A percentile compares a stretch with the other conserved stretches of the same genome.
Conservation (phyloP, 306 rosid species). For the Fragaria ananassa region DNA sequence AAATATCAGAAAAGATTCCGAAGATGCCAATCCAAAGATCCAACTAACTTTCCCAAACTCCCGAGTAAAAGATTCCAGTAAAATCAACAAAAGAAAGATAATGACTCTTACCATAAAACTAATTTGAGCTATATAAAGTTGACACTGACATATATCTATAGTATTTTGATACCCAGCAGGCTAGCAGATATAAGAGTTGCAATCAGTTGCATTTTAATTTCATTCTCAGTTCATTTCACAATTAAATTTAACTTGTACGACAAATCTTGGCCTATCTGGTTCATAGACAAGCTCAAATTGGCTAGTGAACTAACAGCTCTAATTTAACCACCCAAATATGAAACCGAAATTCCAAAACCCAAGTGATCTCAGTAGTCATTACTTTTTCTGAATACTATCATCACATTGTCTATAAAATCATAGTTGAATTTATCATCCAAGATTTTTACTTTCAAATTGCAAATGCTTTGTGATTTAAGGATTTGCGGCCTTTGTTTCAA, state of each 20-base stretch:
- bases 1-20: neutral
- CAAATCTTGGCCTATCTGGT: neutral
- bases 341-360: neutral
- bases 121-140: neutral
- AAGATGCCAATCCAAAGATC: neutral
- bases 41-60: neutral
- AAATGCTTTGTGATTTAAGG: neutral
- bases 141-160: neutral
- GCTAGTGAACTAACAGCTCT: neutral
- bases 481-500: neutral
- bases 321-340: neutral
- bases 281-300: neutral
- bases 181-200: neutral
- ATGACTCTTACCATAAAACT: neutral
- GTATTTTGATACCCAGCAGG: neutral
- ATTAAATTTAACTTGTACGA: neutral
- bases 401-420: neutral
- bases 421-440: neutral
- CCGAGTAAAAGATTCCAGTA: neutral
- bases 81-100: neutral
- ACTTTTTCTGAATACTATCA: neutral
- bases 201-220: neutral
- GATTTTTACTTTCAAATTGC: neutral
- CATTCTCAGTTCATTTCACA: neutral
- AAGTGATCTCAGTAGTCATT: neutral